Percentiles rank a stretch among this genome's conserved stretches.
Conservation (phyloP, 2,329 filamentous ascomycete genomes). For the Colletotrichum caudatum region DNA sequence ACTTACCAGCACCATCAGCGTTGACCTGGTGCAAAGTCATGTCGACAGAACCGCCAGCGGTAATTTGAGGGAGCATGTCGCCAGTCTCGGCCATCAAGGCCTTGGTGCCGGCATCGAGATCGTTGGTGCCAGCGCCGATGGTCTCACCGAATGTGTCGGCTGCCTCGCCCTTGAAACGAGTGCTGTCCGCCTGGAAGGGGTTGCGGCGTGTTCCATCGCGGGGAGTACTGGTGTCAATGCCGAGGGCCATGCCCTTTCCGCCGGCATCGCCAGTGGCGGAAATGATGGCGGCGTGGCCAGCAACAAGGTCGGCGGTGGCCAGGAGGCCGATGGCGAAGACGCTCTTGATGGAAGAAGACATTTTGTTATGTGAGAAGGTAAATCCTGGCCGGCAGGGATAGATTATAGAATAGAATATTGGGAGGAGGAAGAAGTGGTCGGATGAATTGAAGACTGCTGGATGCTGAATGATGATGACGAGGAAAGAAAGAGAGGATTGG, state of each 20-base stretch:
- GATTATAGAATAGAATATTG: constrained; percentile 40
- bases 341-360: constrained; percentile 49
- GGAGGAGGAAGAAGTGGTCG: constrained; percentile 34
- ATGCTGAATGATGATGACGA: constrained; percentile 25
- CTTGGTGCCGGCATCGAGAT: constrained; percentile 66
- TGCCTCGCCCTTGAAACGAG: constrained; percentile 68
- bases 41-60: constrained; percentile 65
- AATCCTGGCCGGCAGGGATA: constrained; percentile 39
- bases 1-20: constrained; percentile 69
- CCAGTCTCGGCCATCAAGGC: constrained; percentile 70
- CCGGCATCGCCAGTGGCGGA: constrained; percentile 68
- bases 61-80: constrained; percentile 68
- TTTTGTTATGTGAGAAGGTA: constrained; percentile 43
- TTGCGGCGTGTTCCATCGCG: constrained; percentile 70
- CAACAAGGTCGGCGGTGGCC: constrained; percentile 65
- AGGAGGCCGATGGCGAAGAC: constrained; percentile 61
- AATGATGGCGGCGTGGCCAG: constrained; percentile 72
- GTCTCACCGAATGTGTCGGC: constrained; percentile 70
- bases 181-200: constrained; percentile 74
- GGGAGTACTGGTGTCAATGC: constrained; percentile 66
- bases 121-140: constrained; percentile 66
- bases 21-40: constrained; percentile 78
- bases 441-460: constrained; percentile 26
- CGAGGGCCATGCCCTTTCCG: constrained; percentile 65
- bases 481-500: background rate